Base-by-base conservation (phyloP, 805 yeast species). In the Candida manassasensis region DNA sequence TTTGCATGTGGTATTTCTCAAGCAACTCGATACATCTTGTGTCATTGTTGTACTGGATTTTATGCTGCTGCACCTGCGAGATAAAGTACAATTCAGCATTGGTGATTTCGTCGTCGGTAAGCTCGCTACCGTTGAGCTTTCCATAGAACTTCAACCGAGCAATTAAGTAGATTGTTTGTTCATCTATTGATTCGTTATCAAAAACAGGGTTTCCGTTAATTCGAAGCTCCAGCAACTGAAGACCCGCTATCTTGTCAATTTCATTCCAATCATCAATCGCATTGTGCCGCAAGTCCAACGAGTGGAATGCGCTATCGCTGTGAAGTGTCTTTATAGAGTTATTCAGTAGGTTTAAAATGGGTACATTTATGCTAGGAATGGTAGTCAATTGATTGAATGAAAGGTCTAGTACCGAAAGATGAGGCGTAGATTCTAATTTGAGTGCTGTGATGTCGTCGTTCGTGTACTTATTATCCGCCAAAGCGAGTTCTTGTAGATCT, bases 31-130 rank as follows among this genome's bases (percentile, higher is more conserved):
- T 28, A 82, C 83, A 80, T 19, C 73, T 50, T 13, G 21, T n/a
- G 3, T 44, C 18, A 16, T 37, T 37, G 27, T 57, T 44, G 27
- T 45, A 46, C 1, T 29, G 15, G 25, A 51, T 45, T 4, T 55
- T 50, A 1, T 55, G 55, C 12, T 39, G 40, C n/a, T 47, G 50
- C 0, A 83, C 74, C 41, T 67, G 67, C 4, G 78, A 66, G 19
- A 83, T 60, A 40, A 83, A 78, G 49, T 73, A 85, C 4, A 84
- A 51, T 52, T 87, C 95, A 1, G 84, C 81, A 43, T 80, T 83
- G 4, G 39, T 44, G 12, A 87, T 63, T 32, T 79, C 83, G 2
- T 57, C 66, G 0, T 29, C 37, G 3, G 61, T 49, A 6, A 85
- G 57, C 0, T 24, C 34, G 0, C 78, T 67, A 1, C 95, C 95